Conservation (phyloP, 257 asterid genomes). For the Ballota nigra region DNA sequence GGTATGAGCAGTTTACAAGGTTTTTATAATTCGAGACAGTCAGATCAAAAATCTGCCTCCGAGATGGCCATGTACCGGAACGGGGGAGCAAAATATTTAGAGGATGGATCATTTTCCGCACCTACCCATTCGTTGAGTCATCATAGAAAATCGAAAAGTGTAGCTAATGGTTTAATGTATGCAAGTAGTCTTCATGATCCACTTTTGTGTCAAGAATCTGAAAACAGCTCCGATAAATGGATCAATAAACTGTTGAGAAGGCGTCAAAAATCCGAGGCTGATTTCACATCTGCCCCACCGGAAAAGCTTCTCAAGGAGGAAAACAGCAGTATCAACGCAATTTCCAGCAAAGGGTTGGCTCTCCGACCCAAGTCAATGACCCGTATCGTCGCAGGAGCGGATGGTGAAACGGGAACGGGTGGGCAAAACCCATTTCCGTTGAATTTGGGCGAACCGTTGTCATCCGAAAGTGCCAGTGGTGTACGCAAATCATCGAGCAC, state of each 20-base stretch:
- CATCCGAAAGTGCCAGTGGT: constrained; percentile 33
- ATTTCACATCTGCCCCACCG: constrained; percentile 46
- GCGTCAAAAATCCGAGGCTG: constrained; percentile 64
- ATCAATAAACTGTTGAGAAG: constrained; percentile 53
- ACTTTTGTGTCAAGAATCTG: constrained; percentile 38
- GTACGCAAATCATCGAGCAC: constrained; percentile 82
- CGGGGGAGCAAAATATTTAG: constrained; percentile 48
- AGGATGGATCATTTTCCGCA: constrained; percentile 40
- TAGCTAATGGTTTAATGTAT: constrained; percentile 49
- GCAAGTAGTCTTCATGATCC: constrained; percentile 39
- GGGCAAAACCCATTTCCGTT: constrained; percentile 33
- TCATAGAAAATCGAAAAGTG: constrained; percentile 69
- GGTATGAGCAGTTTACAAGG: constrained; percentile 76
- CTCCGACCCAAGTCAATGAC: constrained; percentile 70
- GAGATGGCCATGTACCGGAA: constrained; percentile 52
- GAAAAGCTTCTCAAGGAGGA: constrained; percentile 78
- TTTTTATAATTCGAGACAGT: constrained; percentile 55
- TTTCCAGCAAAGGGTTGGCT: constrained; percentile 72
- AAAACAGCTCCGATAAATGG: constrained; percentile 46
- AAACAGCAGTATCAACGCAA: constrained; percentile 40
- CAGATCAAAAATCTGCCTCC: constrained; percentile 33
- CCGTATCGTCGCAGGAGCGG: constrained; percentile 31
- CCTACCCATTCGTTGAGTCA: constrained; percentile 51
- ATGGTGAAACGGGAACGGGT: constrained; percentile 42
- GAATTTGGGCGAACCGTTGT: constrained; percentile 41